These are phyloP conservation scores for Nicotiana sylvestris DNA, from an alignment of 257 asterid species.

Conservation along the genomic window DNA sequence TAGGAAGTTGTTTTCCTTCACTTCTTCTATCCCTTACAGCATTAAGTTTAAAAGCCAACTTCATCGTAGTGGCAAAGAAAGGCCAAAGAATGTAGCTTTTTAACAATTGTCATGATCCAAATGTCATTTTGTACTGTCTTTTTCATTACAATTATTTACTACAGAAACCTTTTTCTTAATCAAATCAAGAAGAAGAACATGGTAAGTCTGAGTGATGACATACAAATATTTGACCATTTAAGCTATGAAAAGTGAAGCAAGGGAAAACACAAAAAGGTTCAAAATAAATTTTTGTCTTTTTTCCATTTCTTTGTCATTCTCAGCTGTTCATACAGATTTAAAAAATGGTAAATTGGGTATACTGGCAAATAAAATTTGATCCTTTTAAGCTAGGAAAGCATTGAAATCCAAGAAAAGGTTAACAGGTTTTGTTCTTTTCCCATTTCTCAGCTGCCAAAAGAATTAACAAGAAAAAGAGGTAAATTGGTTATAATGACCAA, in stretches of 20 bases:
- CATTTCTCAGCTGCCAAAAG: neutral
- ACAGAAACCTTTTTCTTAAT: neutral
- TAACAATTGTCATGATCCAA: neutral
- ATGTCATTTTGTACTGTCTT: neutral
- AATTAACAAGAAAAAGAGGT: neutral
- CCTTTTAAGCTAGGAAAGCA: neutral
- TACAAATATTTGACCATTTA: neutral
- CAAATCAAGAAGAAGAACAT: neutral
- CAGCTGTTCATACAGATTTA: neutral
- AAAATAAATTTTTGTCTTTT: neutral
- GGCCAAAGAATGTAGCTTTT: neutral
- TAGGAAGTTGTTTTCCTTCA: neutral
- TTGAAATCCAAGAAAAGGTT: neutral
- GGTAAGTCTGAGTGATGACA: neutral
- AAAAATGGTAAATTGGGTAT: neutral
- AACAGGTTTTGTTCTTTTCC: neutral
- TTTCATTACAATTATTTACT: neutral
- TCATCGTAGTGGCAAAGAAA: neutral
- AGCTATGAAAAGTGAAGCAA: neutral
- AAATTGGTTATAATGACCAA: neutral
- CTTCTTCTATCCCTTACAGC: neutral
- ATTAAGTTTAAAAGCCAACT: neutral
- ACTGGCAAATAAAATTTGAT: neutral
- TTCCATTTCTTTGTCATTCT: neutral
- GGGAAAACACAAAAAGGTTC: neutral